Conservation (phyloP, 106 monocot species). For the Chionographis japonica region DNA sequence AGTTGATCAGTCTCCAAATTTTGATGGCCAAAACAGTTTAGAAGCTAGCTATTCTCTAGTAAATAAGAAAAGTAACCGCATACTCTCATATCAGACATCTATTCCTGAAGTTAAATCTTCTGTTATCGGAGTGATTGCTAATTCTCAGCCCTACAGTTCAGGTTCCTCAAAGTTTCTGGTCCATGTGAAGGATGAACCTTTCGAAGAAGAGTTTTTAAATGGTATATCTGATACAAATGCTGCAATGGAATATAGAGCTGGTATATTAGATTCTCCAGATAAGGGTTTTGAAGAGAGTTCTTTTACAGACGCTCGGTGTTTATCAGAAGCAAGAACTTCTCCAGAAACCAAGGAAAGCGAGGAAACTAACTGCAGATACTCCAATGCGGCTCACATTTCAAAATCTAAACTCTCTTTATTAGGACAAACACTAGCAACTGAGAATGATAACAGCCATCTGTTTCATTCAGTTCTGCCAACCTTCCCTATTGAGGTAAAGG, state of each 20-base stretch:
- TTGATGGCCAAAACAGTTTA: neutral
- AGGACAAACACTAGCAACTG: neutral
- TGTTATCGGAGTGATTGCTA: constrained; percentile 6
- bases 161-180: neutral
- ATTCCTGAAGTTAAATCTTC: constrained; percentile 1
- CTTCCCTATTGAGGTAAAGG: constrained; percentile 9
- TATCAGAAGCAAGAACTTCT: neutral
- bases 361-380: constrained; percentile 6
- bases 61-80: neutral
- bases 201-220: neutral
- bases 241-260: too few relatives aligned
- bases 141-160: neutral
- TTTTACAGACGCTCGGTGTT: neutral
- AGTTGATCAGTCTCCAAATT: neutral
- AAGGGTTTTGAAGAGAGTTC: neutral
- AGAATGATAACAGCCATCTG: constrained; percentile 6
- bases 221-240: neutral
- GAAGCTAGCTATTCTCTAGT: neutral
- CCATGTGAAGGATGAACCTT: constrained; percentile 10
- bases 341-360: constrained; percentile 5
- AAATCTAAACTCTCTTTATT: neutral
- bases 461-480: constrained; percentile 7
- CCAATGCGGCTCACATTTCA: constrained; percentile 3
- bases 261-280: neutral
- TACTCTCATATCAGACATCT: neutral